Base-by-base conservation (phyloP, 805 yeast species). In the Candida fluviatilis region DNA sequence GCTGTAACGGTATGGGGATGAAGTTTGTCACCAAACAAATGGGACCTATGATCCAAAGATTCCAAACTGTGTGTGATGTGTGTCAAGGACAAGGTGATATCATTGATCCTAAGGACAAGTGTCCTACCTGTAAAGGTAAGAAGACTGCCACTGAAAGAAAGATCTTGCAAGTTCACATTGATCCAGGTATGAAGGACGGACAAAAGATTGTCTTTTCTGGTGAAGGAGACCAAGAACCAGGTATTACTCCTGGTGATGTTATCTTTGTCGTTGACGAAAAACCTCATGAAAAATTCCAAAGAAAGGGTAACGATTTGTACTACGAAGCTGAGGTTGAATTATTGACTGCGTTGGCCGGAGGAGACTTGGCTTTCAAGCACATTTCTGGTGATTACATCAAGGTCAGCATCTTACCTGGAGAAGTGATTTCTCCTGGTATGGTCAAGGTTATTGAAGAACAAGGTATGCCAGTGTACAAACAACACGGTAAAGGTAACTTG, bases 21-120 rank as follows among this genome's bases (percentile, higher is more conserved):
- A 86, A 79, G 66, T 83, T 91, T 49, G 84, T 89, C 50, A 87
- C 96, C 37, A 85, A 95, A 73, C 98, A 93, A 69, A 90, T 93
- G 96, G 99, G 99, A 53, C 96, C 96, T 50, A 88, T 93, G 90
- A 85, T 93, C 57, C 99, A 93, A 73, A 85, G 96, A 75, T 86
- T 86, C 80, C 98, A 93, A 72, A 80, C 95, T 33, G 81, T 80
- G 38, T 93, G 99, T 84, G 91, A 85, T 51, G 82, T 67, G 42
- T 93, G 99, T 80, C 69, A 79, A 49, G 99, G 98, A 60, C 74
- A 83, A 43, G 99, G 99, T 62, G 91, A 84, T 63, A 84, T 83
- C 48, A 77, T 89, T 58, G 80, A 84, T 61, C 75, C 90, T 38
- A 84, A 84, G 70, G 96, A 88, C 68, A 78, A 89, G 57, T 93